A percentile compares a stretch with the other conserved stretches of the same genome.
Conservation (phyloP, 2,329 filamentous ascomycete species). For the Epichloe uncinata region DNA sequence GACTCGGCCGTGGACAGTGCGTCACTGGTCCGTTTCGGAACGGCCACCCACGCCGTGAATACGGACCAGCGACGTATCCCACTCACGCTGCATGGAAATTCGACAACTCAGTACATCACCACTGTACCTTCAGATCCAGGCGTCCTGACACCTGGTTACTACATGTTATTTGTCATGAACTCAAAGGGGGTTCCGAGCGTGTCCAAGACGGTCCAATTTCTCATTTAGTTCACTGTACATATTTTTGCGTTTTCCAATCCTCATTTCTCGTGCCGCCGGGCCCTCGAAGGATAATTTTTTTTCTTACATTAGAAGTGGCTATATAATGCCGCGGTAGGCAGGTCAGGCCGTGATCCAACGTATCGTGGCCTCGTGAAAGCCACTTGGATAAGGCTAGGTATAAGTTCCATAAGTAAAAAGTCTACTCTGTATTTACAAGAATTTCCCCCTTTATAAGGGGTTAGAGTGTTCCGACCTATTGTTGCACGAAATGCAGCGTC, state of each 20-base stretch:
- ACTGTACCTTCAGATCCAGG: conserved; percentile 33
- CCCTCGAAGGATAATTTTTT: too few relatives aligned
- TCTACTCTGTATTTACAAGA: too few relatives aligned
- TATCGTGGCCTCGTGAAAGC: too few relatives aligned
- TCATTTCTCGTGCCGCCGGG: neutral
- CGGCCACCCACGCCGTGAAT: conserved; percentile 41
- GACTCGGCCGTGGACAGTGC: conserved; percentile 19
- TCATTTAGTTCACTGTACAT: neutral
- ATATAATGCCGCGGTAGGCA: too few relatives aligned
- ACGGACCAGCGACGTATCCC: conserved; percentile 43
- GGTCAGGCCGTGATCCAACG: too few relatives aligned
- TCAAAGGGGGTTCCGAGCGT: conserved; percentile 31
- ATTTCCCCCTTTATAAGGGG: too few relatives aligned
- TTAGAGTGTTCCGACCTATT: too few relatives aligned
- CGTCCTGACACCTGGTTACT: conserved; percentile 38
- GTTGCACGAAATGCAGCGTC: too few relatives aligned
- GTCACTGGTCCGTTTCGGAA: conserved; percentile 32
- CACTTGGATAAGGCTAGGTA: too few relatives aligned
- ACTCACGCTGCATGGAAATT: conserved; percentile 17
- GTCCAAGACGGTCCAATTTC: conserved; percentile 25
- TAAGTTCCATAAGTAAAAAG: too few relatives aligned
- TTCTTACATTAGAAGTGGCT: too few relatives aligned
- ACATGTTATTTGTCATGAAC: conserved; percentile 39
- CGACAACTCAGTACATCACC: conserved; percentile 23
- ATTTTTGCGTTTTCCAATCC: neutral